Conservation (phyloP, 1,284 basidiomycete species). For the Puccinia coronata region DNA sequence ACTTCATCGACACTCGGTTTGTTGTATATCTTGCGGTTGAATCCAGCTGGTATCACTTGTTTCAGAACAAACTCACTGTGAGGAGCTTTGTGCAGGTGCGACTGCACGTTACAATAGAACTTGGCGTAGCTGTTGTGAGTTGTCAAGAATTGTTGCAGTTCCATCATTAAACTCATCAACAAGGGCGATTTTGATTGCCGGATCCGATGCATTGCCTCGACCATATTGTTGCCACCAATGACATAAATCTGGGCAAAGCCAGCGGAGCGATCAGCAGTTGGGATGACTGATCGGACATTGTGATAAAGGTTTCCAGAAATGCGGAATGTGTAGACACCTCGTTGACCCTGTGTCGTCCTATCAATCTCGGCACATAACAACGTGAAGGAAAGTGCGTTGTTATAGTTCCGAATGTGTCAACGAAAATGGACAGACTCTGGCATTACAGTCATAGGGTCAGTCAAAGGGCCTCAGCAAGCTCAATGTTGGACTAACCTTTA, state of each 20-base stretch:
- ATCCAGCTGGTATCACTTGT: not conserved
- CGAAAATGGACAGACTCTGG: not conserved
- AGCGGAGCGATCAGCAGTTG: too few species aligned
- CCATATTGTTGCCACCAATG: not conserved
- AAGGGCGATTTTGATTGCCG: too few species aligned
- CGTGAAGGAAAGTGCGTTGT: slow-evolving; percentile 13
- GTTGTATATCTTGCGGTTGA: not conserved
- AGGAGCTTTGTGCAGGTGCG: too few species aligned
- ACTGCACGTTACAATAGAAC: not conserved
- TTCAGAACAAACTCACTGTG: not conserved
- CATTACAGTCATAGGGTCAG: not conserved
- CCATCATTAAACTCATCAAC: not conserved
- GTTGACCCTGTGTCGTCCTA: not conserved
- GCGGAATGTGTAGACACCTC: not conserved
- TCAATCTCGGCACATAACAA: not conserved
- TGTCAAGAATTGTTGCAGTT: too few species aligned
- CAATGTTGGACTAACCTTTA: not conserved
- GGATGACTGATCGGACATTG: too few species aligned
- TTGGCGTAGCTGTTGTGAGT: not conserved
- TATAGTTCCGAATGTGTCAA: not conserved
- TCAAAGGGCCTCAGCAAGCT: too few species aligned
- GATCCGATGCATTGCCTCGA: not conserved
- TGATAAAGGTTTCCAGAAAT: not conserved
- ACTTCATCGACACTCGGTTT: not conserved
- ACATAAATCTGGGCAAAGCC: slow-evolving; percentile 20